phyloP scores from a whole-genome alignment of 2,329 filamentous ascomycete genomes.

The Claviceps monticola region DNA sequence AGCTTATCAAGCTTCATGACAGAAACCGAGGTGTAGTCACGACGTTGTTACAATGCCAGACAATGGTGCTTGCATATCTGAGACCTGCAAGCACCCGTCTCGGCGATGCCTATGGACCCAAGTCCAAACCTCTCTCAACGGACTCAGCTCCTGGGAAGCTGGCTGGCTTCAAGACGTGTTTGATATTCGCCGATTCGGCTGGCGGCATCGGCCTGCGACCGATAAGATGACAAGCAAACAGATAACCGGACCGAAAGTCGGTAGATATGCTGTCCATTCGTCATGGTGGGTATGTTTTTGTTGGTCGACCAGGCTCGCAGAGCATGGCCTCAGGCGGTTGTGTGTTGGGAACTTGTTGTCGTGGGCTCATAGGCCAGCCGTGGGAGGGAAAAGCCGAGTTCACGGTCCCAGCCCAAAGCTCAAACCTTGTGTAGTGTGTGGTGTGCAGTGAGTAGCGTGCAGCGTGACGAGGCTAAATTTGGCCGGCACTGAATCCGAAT shows the following conservation, averaged over 20 bases:
- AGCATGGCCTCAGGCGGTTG: not conserved
- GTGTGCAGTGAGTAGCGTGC: too few species aligned
- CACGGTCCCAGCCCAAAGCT: not conserved
- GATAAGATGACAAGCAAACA: constrained; percentile 6
- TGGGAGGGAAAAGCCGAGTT: not conserved
- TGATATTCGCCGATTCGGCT: constrained; percentile 6
- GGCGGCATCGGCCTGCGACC: constrained; percentile 5
- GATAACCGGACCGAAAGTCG: constrained; percentile 7
- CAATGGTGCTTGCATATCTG: constrained; percentile 6
- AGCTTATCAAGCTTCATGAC: constrained; percentile 4
- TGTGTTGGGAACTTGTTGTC: not conserved
- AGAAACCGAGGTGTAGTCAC: not conserved
- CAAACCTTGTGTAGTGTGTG: not conserved
- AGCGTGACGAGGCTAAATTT: too few species aligned
- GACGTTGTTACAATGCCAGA: not conserved
- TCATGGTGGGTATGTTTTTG: not conserved
- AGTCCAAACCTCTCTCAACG: constrained; percentile 2
- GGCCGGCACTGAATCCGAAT: not conserved
- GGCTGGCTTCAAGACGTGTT: constrained; percentile 1
- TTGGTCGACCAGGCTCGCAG: not conserved
- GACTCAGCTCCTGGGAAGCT: not conserved
- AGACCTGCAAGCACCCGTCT: constrained; percentile 10
- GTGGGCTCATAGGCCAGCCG: not conserved
- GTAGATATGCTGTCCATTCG: constrained; percentile 2
- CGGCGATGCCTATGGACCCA: constrained; percentile 8